Percentiles rank a stretch among this genome's conserved stretches.
phyloP scores from a whole-genome alignment of 176 grass and related monocot species.

The Zea mays region DNA sequence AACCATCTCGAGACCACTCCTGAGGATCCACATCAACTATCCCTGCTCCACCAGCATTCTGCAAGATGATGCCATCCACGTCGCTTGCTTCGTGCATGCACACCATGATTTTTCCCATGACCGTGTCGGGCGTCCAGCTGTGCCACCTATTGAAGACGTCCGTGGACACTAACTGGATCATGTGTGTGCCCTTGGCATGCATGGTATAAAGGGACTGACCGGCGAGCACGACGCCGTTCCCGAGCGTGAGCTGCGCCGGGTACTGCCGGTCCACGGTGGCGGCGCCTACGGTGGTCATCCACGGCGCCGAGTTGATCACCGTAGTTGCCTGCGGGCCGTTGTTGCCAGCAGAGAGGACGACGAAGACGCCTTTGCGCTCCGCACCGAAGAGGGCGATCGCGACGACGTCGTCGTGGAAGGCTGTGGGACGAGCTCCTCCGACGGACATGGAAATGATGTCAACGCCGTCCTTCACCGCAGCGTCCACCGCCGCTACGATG shows the following conservation, averaged over 20 bases:
- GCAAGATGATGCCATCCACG: background rate
- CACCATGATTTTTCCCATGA: conserved; percentile 45
- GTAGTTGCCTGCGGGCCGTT: background rate
- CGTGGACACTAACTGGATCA: background rate
- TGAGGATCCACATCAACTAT: background rate
- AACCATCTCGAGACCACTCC: background rate
- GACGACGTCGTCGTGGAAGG: background rate
- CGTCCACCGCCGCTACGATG: background rate
- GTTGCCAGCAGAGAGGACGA: conserved; percentile 35
- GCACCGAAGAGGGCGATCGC: conserved; percentile 35
- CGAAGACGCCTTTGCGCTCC: conserved; percentile 27
- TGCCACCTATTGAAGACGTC: no score
- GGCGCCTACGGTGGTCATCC: conserved; percentile 48
- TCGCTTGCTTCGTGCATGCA: background rate
- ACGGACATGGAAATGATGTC: conserved; percentile 14
- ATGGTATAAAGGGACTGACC: conserved; percentile 40
- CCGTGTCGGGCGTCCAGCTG: background rate
- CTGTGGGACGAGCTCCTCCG: background rate
- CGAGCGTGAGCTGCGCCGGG: conserved; percentile 37
- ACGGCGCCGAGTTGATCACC: conserved; percentile 19
- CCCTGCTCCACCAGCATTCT: conserved; percentile 37
- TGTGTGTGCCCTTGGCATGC: background rate
- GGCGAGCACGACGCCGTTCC: conserved; percentile 18
- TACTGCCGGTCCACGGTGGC: conserved; percentile 35
- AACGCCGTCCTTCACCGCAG: conserved; percentile 28